Evolutionary conservation across 805 yeast genomes (phyloP).

Genomic region (Yamadazyma akitaensis): DNA sequence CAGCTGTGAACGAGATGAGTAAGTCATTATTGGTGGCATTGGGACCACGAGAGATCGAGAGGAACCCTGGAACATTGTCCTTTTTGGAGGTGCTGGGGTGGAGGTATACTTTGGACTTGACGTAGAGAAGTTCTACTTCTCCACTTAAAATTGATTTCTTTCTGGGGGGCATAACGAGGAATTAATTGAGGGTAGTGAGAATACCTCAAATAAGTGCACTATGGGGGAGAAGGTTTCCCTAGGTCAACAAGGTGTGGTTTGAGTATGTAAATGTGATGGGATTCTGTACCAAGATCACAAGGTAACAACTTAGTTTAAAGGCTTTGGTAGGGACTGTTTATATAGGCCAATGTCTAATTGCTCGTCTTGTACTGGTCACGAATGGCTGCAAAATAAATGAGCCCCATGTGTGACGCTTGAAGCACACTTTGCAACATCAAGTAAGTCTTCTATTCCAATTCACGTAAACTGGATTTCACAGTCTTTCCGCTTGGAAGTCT

Average conservation of each 20-base stretch:
- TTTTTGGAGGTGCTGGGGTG: slow-evolving; percentile 74
- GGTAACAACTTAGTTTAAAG: no score
- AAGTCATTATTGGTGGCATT: slow-evolving; percentile 52
- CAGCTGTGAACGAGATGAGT: slow-evolving; percentile 68
- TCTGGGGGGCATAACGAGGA: slow-evolving; percentile 6
- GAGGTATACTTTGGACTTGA: slow-evolving; percentile 70
- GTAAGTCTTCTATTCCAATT: no score
- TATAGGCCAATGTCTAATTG: neutral
- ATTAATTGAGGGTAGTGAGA: neutral
- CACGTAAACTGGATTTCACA: no score
- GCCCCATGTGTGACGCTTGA: neutral
- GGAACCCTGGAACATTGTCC: slow-evolving; percentile 79
- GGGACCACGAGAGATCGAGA: slow-evolving; percentile 59
- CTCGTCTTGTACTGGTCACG: neutral
- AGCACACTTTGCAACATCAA: no score
- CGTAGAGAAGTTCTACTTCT: slow-evolving; percentile 49
- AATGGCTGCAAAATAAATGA: neutral
- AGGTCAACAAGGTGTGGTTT: no score
- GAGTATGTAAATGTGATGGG: no score
- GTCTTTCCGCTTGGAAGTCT: no score
- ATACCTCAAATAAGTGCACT: no score
- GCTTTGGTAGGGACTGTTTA: no score
- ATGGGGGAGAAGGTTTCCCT: no score
- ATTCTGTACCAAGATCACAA: no score
- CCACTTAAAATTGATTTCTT: slow-evolving; percentile 10